These are phyloP conservation scores for Lecanicillium sp. DNA, from an alignment of 2,329 filamentous ascomycete genomes.

Conservation along the genomic window DNA sequence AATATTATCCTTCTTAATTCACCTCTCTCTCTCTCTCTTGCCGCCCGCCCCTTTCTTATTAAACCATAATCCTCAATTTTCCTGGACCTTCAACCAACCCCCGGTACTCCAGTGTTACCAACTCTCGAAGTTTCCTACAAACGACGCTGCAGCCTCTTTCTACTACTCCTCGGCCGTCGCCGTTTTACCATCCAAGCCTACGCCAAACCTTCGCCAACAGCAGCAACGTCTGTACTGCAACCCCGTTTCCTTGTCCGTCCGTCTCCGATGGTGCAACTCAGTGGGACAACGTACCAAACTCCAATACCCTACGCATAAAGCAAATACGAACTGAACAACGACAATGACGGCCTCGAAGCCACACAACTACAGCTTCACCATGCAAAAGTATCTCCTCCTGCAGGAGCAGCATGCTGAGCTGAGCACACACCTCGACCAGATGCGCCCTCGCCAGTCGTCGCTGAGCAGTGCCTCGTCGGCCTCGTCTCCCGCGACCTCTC, in stretches of 20 bases:
- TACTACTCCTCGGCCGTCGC: background rate
- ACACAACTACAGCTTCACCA: slow-evolving; percentile 35
- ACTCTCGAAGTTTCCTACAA: background rate
- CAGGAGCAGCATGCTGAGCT: slow-evolving; percentile 48
- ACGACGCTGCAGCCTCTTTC: background rate
- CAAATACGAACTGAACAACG: slow-evolving; percentile 7
- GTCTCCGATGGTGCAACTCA: no score
- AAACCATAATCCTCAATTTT: no score
- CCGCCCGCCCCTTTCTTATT: no score
- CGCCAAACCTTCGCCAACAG: no score
- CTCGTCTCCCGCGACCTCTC: slow-evolving; percentile 52
- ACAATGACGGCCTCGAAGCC: slow-evolving; percentile 20
- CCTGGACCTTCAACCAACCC: no score
- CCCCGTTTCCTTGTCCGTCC: no score
- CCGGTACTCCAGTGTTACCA: background rate
- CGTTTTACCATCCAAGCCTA: background rate
- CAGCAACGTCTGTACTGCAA: no score
- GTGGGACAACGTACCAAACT: slow-evolving; percentile 13
- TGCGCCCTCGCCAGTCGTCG: slow-evolving; percentile 32
- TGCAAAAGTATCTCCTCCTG: slow-evolving; percentile 47
- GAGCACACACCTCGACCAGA: slow-evolving; percentile 41
- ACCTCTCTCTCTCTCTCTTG: no score
- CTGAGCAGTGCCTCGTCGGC: slow-evolving; percentile 26
- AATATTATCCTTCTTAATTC: no score
- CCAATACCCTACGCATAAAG: slow-evolving; percentile 12